Evolutionary conservation across 441 rosid species (phyloP).

Genomic region (Rhodomyrtus psidioides): DNA sequence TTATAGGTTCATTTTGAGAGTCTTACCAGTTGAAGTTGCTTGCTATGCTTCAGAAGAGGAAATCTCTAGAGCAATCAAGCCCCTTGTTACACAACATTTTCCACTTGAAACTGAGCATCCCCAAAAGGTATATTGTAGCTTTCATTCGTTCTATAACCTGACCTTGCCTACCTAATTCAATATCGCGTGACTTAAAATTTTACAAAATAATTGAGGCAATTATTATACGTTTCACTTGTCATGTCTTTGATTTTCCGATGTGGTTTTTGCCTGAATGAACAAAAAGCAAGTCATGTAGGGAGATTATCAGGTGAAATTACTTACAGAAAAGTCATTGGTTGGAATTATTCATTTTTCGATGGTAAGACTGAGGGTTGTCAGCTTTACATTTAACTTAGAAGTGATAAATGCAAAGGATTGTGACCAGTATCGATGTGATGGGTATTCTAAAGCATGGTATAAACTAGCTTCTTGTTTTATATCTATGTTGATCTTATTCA

Average conservation of each 20-base stretch:
- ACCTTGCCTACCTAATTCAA: not conserved
- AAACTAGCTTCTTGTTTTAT: not conserved
- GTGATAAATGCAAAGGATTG: not conserved
- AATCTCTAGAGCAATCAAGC: slow-evolving; percentile 69
- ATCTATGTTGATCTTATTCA: not conserved
- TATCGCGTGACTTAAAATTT: not conserved
- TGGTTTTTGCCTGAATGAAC: not conserved
- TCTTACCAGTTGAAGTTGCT: slow-evolving; percentile 76
- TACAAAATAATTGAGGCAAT: not conserved
- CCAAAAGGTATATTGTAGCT: slow-evolving; percentile 45
- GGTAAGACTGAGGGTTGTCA: not conserved
- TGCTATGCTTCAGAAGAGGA: slow-evolving; percentile 98
- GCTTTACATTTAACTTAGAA: not conserved
- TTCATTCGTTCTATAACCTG: not conserved
- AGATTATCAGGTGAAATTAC: not conserved
- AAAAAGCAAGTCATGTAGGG: not conserved
- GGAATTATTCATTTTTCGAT: not conserved
- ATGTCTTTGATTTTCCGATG: not conserved
- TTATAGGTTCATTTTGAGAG: slow-evolving; percentile 71
- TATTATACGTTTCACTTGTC: not conserved
- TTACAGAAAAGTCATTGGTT: not conserved
- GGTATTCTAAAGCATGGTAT: not conserved
- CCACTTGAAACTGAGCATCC: slow-evolving; percentile 61
- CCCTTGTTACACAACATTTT: slow-evolving; percentile 66
- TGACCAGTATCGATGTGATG: not conserved